phyloP scores from a whole-genome alignment of 1,284 basidiomycete species.

The Tausonia pullulans region DNA sequence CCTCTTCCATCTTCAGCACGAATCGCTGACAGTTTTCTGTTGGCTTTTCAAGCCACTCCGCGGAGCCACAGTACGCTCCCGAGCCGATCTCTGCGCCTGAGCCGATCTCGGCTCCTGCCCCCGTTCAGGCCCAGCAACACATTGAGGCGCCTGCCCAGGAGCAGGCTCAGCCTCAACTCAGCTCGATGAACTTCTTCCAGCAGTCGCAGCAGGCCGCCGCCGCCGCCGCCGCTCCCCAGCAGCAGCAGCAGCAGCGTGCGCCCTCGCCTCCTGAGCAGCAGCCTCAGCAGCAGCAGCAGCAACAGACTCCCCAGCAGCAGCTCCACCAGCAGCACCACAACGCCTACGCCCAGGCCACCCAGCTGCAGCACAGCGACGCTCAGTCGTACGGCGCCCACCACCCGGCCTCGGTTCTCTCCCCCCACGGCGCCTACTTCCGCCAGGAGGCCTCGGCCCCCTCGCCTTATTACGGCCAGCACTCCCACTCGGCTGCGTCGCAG shows the following conservation, averaged over 20 bases:
- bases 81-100: slow-evolving; percentile 12
- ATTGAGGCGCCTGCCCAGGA: slow-evolving; percentile 22
- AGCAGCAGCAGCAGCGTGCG: slow-evolving; percentile 11
- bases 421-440: slow-evolving; percentile 11
- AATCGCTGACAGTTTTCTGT: background rate
- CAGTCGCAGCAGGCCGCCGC: slow-evolving; percentile 25
- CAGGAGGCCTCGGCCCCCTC: slow-evolving; percentile 14
- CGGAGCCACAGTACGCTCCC: slow-evolving; percentile 25
- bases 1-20: background rate
- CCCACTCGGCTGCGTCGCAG: background rate
- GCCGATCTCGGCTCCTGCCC: slow-evolving; percentile 7
- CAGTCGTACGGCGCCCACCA: background rate
- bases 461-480: slow-evolving; percentile 11
- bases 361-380: background rate
- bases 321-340: slow-evolving; percentile 18
- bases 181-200: slow-evolving; percentile 14
- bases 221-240: slow-evolving; percentile 22
- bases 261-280: slow-evolving; percentile 6
- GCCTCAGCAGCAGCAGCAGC: slow-evolving; percentile 19
- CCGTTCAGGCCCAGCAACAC: slow-evolving; percentile 25
- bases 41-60: slow-evolving; percentile 15
- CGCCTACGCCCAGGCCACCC: background rate
- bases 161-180: slow-evolving; percentile 12
- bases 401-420: slow-evolving; percentile 2
- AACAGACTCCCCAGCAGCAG: slow-evolving; percentile 19